Evolutionary conservation across 768 basidiomycete genomes (phyloP).

Genomic region (Hygrophorus russula): DNA sequence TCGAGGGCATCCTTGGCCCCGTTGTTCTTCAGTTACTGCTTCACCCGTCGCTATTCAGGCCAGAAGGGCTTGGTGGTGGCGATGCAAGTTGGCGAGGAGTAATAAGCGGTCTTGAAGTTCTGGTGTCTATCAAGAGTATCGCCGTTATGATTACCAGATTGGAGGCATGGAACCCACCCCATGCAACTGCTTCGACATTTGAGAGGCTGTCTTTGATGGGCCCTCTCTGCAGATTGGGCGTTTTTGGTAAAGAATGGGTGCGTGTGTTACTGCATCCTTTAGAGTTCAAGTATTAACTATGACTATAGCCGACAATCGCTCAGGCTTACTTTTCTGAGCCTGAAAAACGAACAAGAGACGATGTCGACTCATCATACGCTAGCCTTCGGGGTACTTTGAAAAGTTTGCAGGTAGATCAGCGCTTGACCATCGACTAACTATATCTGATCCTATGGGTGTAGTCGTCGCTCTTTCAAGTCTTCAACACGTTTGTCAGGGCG

Average conservation of each 20-base stretch:
- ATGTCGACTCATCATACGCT: slow-evolving; percentile 73
- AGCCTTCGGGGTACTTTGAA: slow-evolving; percentile 83
- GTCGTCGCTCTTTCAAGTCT: slow-evolving; percentile 72
- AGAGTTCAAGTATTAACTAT: slow-evolving; percentile 6
- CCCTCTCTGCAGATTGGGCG: slow-evolving; percentile 71
- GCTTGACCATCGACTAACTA: background rate
- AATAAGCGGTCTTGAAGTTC: slow-evolving; percentile 65
- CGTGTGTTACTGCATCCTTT: slow-evolving; percentile 13
- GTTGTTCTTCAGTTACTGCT: slow-evolving; percentile 52
- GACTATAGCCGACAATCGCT: slow-evolving; percentile 57
- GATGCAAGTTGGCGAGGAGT: slow-evolving; percentile 83
- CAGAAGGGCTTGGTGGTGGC: slow-evolving; percentile 60
- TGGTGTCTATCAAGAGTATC: slow-evolving; percentile 75
- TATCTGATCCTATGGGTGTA: slow-evolving; percentile 10
- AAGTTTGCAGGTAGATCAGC: slow-evolving; percentile 54
- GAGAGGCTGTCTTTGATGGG: slow-evolving; percentile 68
- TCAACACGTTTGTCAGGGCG: slow-evolving; percentile 81
- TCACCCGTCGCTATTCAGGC: slow-evolving; percentile 51
- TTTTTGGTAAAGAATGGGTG: slow-evolving; percentile 89
- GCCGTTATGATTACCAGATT: slow-evolving; percentile 71
- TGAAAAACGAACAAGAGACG: slow-evolving; percentile 57
- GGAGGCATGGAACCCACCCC: slow-evolving; percentile 59
- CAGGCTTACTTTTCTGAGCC: slow-evolving; percentile 80
- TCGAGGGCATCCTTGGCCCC: slow-evolving; percentile 70
- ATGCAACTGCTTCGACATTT: slow-evolving; percentile 48